These are phyloP conservation scores for Tuber melanosporum DNA, from an alignment of 495 filamentous ascomycete species.

Conservation along the genomic window DNA sequence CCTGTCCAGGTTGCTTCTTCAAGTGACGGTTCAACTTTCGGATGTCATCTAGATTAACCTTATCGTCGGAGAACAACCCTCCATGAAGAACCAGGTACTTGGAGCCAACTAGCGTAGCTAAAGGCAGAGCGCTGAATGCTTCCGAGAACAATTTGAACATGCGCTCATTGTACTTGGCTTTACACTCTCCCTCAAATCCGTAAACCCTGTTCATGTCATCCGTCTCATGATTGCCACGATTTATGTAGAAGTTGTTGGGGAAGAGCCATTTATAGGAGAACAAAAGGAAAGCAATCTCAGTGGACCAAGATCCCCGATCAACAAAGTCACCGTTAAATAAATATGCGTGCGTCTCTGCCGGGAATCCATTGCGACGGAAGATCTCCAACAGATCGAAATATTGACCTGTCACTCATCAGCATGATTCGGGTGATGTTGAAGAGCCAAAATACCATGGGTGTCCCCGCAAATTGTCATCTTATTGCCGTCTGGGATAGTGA, in stretches of 20 bases:
- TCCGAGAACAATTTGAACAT: constrained; percentile 98
- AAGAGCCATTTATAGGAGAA: constrained; percentile 96
- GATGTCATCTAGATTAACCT: constrained; percentile 84
- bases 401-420: constrained; percentile 58
- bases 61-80: constrained; percentile 96
- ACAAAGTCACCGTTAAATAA: constrained; percentile 99
- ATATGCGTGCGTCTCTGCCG: constrained; percentile 77
- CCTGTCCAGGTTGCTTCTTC: constrained; percentile 91
- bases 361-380: constrained; percentile 83
- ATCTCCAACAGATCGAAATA: constrained; percentile 96
- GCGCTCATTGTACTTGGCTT: constrained; percentile 92
- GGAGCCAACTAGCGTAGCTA: constrained; percentile 84
- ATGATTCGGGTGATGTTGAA: constrained; percentile 30
- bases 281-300: constrained; percentile 85
- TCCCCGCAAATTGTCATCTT: constrained; percentile 93
- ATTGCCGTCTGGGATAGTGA: constrained; percentile 67
- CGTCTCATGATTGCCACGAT: constrained; percentile 97
- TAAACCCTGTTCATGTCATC: constrained; percentile 99
- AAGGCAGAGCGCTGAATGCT: constrained; percentile 87
- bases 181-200: constrained; percentile 97
- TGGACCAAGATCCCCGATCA: constrained; percentile 94
- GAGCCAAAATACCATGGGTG: constrained; percentile 64
- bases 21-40: constrained; percentile 83
- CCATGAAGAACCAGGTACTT: constrained; percentile 94
- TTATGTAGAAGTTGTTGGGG: constrained; percentile 83